phyloP scores from a whole-genome alignment of 1,139 yeast genomes.

The Zygosaccharomyces pseudobailii region DNA sequence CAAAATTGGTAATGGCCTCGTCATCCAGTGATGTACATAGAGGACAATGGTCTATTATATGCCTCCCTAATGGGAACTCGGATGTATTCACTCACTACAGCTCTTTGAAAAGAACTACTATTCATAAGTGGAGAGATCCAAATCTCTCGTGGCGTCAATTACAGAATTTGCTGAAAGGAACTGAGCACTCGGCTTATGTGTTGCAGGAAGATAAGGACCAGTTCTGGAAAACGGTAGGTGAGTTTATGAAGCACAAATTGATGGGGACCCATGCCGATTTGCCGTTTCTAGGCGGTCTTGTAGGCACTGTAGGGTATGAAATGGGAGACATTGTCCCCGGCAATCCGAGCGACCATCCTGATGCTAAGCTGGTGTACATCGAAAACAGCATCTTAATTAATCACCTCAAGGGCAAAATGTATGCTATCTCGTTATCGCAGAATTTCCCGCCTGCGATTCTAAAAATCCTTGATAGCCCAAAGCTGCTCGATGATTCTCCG shows the following conservation, averaged over 20 bases:
- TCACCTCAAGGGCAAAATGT: slow-evolving; percentile 46
- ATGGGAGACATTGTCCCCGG: slow-evolving; percentile 52
- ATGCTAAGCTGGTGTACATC: slow-evolving; percentile 67
- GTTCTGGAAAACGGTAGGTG: slow-evolving; percentile 41
- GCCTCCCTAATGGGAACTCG: slow-evolving; percentile 56
- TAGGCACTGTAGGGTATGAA: slow-evolving; percentile 85
- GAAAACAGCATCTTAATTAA: slow-evolving; percentile 61
- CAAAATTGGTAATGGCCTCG: slow-evolving; percentile 31
- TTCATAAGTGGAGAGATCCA: slow-evolving; percentile 30
- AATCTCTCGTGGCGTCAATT: slow-evolving; percentile 10
- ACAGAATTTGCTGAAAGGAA: slow-evolving; percentile 1
- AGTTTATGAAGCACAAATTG: slow-evolving; percentile 41
- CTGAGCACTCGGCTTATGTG: slow-evolving; percentile 9
- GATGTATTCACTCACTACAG: slow-evolving; percentile 57
- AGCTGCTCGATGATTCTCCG: neutral
- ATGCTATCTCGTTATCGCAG: slow-evolving; percentile 47
- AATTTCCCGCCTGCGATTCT: slow-evolving; percentile 22
- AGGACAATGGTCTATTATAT: slow-evolving; percentile 85
- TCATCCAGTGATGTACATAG: slow-evolving; percentile 26
- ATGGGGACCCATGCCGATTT: slow-evolving; percentile 32
- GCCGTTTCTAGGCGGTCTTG: slow-evolving; percentile 84
- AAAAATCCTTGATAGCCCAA: slow-evolving; percentile 1
- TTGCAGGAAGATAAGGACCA: slow-evolving; percentile 21
- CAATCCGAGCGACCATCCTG: slow-evolving; percentile 47
- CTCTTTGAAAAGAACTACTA: slow-evolving; percentile 33